Conservation (phyloP, 2,329 filamentous ascomycete species). For the Talaromyces sp. region DNA sequence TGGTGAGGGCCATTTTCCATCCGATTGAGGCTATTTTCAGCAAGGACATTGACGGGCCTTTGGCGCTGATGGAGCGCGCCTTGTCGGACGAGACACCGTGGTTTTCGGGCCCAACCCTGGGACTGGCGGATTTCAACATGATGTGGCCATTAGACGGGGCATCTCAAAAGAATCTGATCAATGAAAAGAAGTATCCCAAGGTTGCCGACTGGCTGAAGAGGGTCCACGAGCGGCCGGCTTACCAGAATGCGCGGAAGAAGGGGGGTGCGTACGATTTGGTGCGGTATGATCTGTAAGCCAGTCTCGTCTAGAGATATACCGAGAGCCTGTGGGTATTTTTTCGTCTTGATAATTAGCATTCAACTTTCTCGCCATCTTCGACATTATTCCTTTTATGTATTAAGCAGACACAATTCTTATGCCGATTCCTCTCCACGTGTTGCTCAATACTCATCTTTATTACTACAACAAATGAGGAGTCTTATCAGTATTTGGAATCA, state of each 20-base stretch:
- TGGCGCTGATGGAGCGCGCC: conserved; percentile 20
- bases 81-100: conserved; percentile 22
- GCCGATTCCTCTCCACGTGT: background rate
- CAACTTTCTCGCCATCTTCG: background rate
- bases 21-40: conserved; percentile 18
- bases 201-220: conserved; percentile 27
- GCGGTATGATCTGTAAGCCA: background rate
- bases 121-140: conserved; percentile 31
- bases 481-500: background rate
- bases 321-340: background rate
- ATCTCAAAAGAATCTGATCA: conserved; percentile 23
- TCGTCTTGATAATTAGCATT: background rate
- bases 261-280: conserved; percentile 28
- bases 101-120: conserved; percentile 27
- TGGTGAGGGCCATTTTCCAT: conserved; percentile 15
- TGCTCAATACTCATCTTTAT: background rate
- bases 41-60: conserved; percentile 16
- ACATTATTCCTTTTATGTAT: background rate
- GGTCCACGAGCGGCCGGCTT: conserved; percentile 23
- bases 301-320: background rate
- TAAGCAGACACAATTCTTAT: background rate
- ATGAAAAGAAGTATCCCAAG: conserved; percentile 29
- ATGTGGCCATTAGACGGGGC: conserved; percentile 31
- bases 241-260: conserved; percentile 27
- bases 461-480: background rate